These are phyloP conservation scores for Uronychia setigera DNA, from an alignment of 73 alveolate genomes.

Conservation along the genomic window DNA sequence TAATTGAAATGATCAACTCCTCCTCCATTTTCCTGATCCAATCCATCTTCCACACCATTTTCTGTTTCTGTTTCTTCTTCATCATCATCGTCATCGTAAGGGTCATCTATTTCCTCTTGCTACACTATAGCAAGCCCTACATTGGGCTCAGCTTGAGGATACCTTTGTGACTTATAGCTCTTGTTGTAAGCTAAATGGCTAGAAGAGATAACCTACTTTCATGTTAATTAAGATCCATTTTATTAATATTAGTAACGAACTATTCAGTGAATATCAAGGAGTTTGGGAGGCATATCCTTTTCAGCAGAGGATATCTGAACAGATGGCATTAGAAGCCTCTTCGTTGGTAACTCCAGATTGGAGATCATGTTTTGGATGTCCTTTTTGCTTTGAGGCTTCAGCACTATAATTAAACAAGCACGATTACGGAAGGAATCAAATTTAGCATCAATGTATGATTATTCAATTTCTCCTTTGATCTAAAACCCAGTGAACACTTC, in stretches of 20 bases:
- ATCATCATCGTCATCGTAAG: background rate
- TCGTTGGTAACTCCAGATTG: too few relatives aligned
- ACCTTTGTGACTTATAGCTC: too few relatives aligned
- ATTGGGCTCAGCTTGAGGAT: too few relatives aligned
- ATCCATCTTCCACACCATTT: background rate
- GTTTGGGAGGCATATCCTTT: background rate
- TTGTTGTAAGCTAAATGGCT: too few relatives aligned
- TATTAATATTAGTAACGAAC: too few relatives aligned
- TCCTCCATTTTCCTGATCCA: constrained; percentile 8
- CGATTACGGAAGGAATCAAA: background rate
- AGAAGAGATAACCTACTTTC: too few relatives aligned
- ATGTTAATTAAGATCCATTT: too few relatives aligned
- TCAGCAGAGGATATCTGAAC: too few relatives aligned
- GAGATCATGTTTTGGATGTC: background rate
- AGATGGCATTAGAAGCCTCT: too few relatives aligned
- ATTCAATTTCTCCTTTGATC: background rate
- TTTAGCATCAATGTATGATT: background rate
- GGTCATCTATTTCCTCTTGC: too few relatives aligned
- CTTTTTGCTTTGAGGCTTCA: background rate
- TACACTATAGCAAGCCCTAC: too few relatives aligned
- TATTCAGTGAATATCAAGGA: too few relatives aligned
- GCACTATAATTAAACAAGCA: background rate
- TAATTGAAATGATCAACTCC: constrained; percentile 25
- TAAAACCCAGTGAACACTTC: background rate
- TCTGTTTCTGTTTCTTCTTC: constrained; percentile 1